Base-by-base conservation (phyloP, 345 rosid genomes). In the Eutrema yunnanense region DNA sequence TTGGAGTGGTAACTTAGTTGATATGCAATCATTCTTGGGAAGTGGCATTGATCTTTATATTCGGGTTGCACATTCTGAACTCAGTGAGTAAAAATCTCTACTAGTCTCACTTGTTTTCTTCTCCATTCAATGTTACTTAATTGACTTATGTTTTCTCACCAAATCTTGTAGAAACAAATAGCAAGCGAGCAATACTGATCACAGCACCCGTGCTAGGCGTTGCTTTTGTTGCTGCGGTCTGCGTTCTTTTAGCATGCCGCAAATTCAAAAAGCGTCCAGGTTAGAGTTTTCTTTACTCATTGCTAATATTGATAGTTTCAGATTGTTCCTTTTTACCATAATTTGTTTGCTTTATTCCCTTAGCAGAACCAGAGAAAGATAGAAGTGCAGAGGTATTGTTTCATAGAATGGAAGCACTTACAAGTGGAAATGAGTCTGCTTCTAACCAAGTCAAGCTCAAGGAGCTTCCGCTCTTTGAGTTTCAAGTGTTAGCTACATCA, bases 401-500 rank as follows among this genome's bases (percentile, higher is more conserved):
- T 9, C 26, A 63, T 3, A 69, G 80, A 70, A 70, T 76, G 75
- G 75, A 70, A 76, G 71, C 70, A 48, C 71, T 56, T 22, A 56
- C 80, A 56, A 63, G 55, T 55, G 75, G 34, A 48, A 69, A 76
- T 42, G 75, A 62, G 40, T 14, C 71, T 38, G 71, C 71, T 36
- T 53, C 77, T 44, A 78, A 71, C 51, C 76, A 83, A 43, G 73
- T 77, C 8, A 76, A 68, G 58, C 75, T 41, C 78, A 84, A 72
- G 79, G 86, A 76, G 12, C 70, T 76, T 54, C 80, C 68, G 0
- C 54, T 83, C 3, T 67, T 85, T 53, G 77, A 70, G 33, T 82
- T 85, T 65, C 82, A 80, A 74, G 79, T 78, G 50, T 73, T 87
- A 48, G 79, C 79, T 61, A 52, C 76, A n/a, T 79, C 86, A 49